Evolutionary conservation across 2,329 filamentous ascomycete species (phyloP).

Genomic region (Albifimbria verrucaria): DNA sequence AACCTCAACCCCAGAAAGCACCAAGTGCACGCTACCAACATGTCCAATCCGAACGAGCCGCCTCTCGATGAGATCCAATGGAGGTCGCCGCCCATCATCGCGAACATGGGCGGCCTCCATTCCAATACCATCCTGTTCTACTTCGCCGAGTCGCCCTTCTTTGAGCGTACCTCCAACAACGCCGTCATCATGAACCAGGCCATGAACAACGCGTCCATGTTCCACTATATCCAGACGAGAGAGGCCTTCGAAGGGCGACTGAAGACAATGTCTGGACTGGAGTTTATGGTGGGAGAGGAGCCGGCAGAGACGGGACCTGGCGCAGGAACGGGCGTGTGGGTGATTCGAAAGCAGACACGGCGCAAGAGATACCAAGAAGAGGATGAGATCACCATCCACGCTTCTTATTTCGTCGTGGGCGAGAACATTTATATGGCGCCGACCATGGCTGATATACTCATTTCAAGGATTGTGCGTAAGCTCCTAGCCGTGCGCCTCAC

Average conservation of each 20-base stretch:
- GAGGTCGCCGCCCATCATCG: slow-evolving; percentile 48
- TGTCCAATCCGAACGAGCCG: slow-evolving; percentile 45
- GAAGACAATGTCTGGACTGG: slow-evolving; percentile 62
- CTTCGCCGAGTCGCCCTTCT: slow-evolving; percentile 66
- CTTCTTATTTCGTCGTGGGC: slow-evolving; percentile 62
- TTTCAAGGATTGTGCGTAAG: slow-evolving; percentile 51
- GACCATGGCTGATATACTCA: slow-evolving; percentile 56
- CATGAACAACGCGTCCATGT: slow-evolving; percentile 57
- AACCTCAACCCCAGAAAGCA: neutral
- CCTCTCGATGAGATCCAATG: slow-evolving; percentile 67
- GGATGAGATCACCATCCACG: slow-evolving; percentile 57
- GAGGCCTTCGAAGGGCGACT: slow-evolving; percentile 62
- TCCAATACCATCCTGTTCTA: slow-evolving; percentile 65
- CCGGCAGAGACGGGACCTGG: slow-evolving; percentile 61
- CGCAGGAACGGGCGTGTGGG: slow-evolving; percentile 67
- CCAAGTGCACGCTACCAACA: slow-evolving; percentile 16
- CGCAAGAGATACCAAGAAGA: slow-evolving; percentile 53
- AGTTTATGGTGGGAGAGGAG: slow-evolving; percentile 64
- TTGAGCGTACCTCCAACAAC: slow-evolving; percentile 66
- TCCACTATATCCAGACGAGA: slow-evolving; percentile 54
- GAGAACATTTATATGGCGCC: slow-evolving; percentile 68
- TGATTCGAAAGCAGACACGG: slow-evolving; percentile 65
- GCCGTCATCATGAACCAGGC: slow-evolving; percentile 60
- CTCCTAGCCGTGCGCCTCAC: neutral
- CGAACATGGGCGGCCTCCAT: slow-evolving; percentile 57